Conservation (phyloP, 2,329 filamentous ascomycete species). For the Ceratocystis ficicola region DNA sequence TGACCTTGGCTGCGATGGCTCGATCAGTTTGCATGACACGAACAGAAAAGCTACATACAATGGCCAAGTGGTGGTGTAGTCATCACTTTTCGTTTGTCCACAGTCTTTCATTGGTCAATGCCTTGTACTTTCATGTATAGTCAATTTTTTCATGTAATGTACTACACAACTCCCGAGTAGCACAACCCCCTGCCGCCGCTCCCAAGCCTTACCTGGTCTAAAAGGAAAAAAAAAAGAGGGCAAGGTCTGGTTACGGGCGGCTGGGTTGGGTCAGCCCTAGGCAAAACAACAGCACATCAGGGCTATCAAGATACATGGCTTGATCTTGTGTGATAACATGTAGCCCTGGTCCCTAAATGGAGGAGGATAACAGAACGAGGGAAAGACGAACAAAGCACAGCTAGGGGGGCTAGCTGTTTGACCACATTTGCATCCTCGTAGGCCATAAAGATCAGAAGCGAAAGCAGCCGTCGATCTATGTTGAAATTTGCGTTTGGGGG, state of each 20-base stretch:
- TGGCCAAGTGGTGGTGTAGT: not conserved
- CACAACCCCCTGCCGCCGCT: not conserved
- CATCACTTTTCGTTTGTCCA: no score
- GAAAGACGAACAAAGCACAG: constrained; percentile 1
- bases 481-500: not conserved
- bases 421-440: not conserved
- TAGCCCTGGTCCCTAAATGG: not conserved
- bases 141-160: not conserved
- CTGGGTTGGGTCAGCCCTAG: not conserved
- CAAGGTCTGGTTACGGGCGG: not conserved
- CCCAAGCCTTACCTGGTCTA: not conserved
- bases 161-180: not conserved
- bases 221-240: not conserved
- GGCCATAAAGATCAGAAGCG: not conserved
- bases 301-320: not conserved
- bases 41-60: not conserved
- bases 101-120: not conserved
- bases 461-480: not conserved
- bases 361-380: no score
- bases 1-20: not conserved
- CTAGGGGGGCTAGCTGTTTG: not conserved
- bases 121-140: not conserved
- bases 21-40: not conserved
- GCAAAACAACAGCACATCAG: not conserved
- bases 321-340: not conserved